A percentile compares a stretch with the other conserved stretches of the same genome.
These are phyloP conservation scores for Volvox carteri DNA, from an alignment of 163 green algal genomes.

Conservation along the genomic window DNA sequence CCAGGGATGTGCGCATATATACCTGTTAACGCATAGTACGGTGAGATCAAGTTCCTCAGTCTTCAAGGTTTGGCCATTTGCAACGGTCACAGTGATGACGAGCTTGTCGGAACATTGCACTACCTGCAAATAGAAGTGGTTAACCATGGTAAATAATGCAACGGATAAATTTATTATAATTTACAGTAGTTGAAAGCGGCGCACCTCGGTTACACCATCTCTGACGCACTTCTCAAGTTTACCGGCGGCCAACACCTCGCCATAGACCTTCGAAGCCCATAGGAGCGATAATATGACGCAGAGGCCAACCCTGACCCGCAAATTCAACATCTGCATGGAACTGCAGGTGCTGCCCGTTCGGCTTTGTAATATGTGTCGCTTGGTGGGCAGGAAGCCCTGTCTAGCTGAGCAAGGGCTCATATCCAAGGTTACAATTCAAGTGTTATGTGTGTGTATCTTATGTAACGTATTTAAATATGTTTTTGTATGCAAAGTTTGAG, in stretches of 20 bases:
- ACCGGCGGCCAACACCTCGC: constrained; percentile 31
- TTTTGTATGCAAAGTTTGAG: too few relatives aligned
- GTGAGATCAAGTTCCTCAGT: constrained; percentile 76
- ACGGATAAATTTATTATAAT: neutral
- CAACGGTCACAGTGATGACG: constrained; percentile 77
- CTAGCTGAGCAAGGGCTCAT: neutral
- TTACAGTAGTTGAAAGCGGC: neutral
- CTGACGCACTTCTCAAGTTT: constrained; percentile 42
- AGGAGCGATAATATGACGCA: neutral
- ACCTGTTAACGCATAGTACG: constrained; percentile 81
- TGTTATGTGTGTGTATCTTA: too few relatives aligned
- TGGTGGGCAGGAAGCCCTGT: neutral
- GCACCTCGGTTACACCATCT: constrained; percentile 19
- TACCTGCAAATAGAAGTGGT: constrained; percentile 3
- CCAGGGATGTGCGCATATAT: constrained; percentile 1
- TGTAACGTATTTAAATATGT: too few relatives aligned
- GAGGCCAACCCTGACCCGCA: neutral
- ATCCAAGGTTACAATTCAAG: too few relatives aligned
- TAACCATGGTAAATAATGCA: neutral
- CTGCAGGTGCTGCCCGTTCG: neutral
- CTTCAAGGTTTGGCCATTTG: constrained; percentile 63
- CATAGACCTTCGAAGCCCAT: neutral
- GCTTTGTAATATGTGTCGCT: neutral
- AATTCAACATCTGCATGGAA: neutral
- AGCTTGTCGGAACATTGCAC: constrained; percentile 77